Evolutionary conservation across 768 basidiomycete species (phyloP).

Genomic region (Kwoniella bestiolae): DNA sequence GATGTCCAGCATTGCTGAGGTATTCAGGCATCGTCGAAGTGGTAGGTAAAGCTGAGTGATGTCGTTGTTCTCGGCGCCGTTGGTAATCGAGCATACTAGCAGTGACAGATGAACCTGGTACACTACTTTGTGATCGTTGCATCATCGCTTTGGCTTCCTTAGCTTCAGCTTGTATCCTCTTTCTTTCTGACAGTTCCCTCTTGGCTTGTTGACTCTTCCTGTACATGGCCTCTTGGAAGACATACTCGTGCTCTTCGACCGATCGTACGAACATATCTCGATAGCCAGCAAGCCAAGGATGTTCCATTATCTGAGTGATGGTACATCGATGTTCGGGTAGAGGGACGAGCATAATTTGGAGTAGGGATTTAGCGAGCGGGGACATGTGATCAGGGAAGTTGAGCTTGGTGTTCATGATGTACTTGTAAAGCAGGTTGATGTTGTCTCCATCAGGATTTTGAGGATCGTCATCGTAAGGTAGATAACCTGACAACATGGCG

Average conservation of each 20-base stretch:
- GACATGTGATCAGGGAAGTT: slow-evolving; percentile 97
- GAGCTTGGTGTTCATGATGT: slow-evolving; percentile 95
- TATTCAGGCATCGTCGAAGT: slow-evolving; percentile 47
- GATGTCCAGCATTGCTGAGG: slow-evolving; percentile 46
- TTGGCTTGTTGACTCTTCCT: slow-evolving; percentile 68
- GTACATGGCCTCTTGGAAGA: slow-evolving; percentile 82
- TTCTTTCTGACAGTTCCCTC: slow-evolving; percentile 51
- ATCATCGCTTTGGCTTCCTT: slow-evolving; percentile 36
- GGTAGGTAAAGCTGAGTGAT: slow-evolving; percentile 51
- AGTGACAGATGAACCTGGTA: slow-evolving; percentile 39
- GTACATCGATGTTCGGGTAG: slow-evolving; percentile 81
- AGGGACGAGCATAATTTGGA: slow-evolving; percentile 91
- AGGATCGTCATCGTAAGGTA: slow-evolving; percentile 98
- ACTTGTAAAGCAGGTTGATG: slow-evolving; percentile 97
- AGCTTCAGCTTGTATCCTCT: slow-evolving; percentile 45
- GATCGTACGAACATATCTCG: slow-evolving; percentile 67
- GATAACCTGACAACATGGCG: slow-evolving; percentile 92
- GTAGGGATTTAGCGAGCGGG: slow-evolving; percentile 75
- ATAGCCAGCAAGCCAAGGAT: slow-evolving; percentile 80
- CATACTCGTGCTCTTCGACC: slow-evolving; percentile 76
- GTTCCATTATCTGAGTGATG: slow-evolving; percentile 77
- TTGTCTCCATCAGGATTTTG: slow-evolving; percentile 99
- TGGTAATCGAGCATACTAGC: slow-evolving; percentile 44
- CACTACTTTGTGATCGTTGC: slow-evolving; percentile 42
- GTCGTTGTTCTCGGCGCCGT: slow-evolving; percentile 34